Conservation (phyloP, 2,329 filamentous ascomycete species). For the Lachnellula suecica region DNA sequence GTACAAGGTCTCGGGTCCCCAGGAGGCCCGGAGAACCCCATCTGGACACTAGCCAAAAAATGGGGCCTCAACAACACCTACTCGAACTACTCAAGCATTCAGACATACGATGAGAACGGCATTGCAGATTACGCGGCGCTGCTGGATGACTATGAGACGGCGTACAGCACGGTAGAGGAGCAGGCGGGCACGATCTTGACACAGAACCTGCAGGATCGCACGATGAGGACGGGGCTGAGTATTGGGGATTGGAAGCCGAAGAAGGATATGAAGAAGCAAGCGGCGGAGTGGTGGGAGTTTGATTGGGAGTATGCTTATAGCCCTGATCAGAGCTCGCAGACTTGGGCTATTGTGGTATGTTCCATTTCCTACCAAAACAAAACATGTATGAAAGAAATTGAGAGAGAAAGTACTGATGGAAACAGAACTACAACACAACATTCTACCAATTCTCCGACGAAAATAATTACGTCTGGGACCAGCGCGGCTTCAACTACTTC, state of each 20-base stretch:
- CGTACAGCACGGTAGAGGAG: slow-evolving; percentile 44
- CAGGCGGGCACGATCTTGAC: slow-evolving; percentile 57
- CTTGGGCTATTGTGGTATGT: slow-evolving; percentile 25
- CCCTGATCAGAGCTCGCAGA: slow-evolving; percentile 37
- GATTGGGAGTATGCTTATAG: slow-evolving; percentile 60
- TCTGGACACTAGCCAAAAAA: slow-evolving; percentile 63
- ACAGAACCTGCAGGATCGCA: slow-evolving; percentile 61
- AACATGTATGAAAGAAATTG: neutral
- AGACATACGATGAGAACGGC: slow-evolving; percentile 61
- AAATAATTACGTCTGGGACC: slow-evolving; percentile 61
- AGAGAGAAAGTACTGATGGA: neutral
- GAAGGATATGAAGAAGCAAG: slow-evolving; percentile 53
- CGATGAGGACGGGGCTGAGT: slow-evolving; percentile 55
- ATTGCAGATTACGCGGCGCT: slow-evolving; percentile 48
- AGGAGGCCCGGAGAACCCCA: slow-evolving; percentile 53
- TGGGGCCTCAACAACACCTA: slow-evolving; percentile 53
- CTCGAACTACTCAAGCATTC: slow-evolving; percentile 57
- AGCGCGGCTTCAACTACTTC: slow-evolving; percentile 59
- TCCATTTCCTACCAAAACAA: too few species aligned
- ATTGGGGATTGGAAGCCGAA: slow-evolving; percentile 63
- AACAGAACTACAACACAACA: slow-evolving; percentile 51
- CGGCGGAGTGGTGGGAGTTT: slow-evolving; percentile 60
- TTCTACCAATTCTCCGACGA: slow-evolving; percentile 62
- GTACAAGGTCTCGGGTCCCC: slow-evolving; percentile 40
- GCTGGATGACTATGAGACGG: slow-evolving; percentile 49